Evolutionary conservation across 2,329 filamentous ascomycete genomes (phyloP).

Genomic region (Beauveria australis): DNA sequence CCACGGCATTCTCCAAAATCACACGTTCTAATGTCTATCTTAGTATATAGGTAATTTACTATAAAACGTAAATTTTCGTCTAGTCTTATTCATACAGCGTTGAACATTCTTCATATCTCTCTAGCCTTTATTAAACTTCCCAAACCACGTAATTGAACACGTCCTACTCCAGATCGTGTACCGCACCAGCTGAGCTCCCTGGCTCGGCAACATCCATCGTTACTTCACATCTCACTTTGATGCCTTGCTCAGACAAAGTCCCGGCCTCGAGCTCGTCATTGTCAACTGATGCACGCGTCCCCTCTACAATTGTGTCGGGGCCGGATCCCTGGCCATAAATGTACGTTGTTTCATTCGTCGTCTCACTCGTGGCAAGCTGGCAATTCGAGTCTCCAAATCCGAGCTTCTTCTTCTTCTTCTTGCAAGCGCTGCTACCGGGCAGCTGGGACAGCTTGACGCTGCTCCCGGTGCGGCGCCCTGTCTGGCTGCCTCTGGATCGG

Average conservation of each 20-base stretch:
- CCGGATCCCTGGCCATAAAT: neutral
- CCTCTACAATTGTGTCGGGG: neutral
- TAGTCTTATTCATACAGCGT: no score
- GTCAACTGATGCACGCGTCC: neutral
- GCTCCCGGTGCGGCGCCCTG: neutral
- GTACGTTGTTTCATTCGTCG: neutral
- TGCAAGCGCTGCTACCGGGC: neutral
- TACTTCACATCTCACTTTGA: neutral
- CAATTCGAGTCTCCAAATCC: neutral
- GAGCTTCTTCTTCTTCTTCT: neutral
- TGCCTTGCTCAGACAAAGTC: neutral
- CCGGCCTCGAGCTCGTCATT: neutral
- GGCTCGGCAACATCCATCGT: neutral
- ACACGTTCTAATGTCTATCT: no score
- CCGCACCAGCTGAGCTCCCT: neutral
- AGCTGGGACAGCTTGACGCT: neutral
- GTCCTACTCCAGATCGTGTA: no score
- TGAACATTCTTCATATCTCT: no score
- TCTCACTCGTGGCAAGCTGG: neutral
- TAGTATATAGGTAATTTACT: no score
- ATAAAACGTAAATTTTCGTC: no score
- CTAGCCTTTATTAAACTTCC: no score
- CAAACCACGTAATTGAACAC: no score
- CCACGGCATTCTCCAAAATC: no score
- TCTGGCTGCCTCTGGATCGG: neutral